Conservation (phyloP, 257 asterid species). For the Paulownia fortunei region DNA sequence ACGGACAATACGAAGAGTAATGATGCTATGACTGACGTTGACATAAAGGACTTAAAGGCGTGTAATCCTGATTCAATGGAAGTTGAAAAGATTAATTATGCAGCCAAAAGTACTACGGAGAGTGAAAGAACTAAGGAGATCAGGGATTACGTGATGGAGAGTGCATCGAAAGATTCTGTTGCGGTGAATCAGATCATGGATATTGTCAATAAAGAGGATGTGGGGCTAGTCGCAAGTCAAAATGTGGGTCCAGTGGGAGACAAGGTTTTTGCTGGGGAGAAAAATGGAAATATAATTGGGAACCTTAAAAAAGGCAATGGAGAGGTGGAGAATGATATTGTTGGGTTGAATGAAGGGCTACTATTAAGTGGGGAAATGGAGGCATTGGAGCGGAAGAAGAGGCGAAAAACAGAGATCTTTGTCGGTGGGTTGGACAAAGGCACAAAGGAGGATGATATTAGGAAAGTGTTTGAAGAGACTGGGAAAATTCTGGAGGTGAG, state of each 20-base stretch:
- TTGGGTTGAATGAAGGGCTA: conserved; percentile 30
- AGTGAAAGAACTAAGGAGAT: conserved; percentile 12
- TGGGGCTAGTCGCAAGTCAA: conserved; percentile 17
- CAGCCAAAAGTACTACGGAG: conserved; percentile 12
- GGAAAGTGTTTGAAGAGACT: conserved; percentile 46
- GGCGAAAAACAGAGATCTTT: conserved; percentile 55
- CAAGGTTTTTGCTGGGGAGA: conserved; percentile 27
- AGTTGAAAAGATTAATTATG: conserved; percentile 25
- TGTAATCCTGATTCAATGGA: conserved; percentile 1
- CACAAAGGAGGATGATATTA: conserved; percentile 52
- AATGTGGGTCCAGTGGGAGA: conserved; percentile 30
- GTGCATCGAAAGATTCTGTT: conserved; percentile 17
- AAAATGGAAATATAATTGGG: not conserved
- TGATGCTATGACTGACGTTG: conserved; percentile 27
- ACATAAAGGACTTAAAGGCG: not conserved
- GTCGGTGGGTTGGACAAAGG: conserved; percentile 62
- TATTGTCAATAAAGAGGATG: conserved; percentile 16
- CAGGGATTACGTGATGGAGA: conserved; percentile 16
- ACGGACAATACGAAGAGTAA: not conserved
- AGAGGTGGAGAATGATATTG: conserved; percentile 40
- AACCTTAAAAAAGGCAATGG: conserved; percentile 11
- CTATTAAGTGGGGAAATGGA: conserved; percentile 46
- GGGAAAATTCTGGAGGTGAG: conserved; percentile 52
- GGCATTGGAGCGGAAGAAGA: conserved; percentile 48
- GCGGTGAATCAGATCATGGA: conserved; percentile 24